Conservation (phyloP, 768 basidiomycete genomes). For the Glaciozyma antarctica region DNA sequence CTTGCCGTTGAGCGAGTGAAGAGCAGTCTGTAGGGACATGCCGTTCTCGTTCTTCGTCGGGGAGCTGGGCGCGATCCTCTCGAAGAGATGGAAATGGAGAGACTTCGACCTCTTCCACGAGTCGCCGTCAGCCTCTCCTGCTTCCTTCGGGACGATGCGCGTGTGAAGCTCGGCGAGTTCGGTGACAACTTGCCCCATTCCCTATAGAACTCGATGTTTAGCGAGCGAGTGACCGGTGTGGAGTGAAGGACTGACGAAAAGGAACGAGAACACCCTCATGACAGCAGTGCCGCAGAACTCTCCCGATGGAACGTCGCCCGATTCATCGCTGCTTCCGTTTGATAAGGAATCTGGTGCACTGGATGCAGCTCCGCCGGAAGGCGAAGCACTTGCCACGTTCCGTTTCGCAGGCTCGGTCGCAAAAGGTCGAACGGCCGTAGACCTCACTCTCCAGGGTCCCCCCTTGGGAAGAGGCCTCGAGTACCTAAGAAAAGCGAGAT, state of each 20-base stretch:
- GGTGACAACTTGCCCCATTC: slow-evolving; percentile 31
- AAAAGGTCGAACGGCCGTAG: not conserved
- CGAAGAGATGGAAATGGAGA: not conserved
- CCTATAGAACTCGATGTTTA: not conserved
- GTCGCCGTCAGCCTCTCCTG: slow-evolving; percentile 6
- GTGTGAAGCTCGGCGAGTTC: slow-evolving; percentile 34
- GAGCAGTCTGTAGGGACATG: no score
- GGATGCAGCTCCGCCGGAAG: not conserved
- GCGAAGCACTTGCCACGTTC: not conserved
- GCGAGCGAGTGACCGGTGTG: not conserved
- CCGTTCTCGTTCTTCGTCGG: no score
- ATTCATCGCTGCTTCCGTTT: not conserved
- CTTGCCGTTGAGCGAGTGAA: not conserved
- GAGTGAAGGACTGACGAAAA: not conserved
- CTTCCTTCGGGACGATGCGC: slow-evolving; percentile 19
- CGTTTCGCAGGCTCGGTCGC: not conserved
- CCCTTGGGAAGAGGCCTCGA: not conserved
- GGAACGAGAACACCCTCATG: slow-evolving; percentile 12
- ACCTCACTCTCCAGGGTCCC: not conserved
- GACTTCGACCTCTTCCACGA: not conserved
- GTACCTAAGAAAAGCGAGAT: not conserved
- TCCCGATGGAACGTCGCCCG: not conserved
- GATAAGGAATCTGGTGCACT: not conserved
- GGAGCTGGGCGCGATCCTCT: slow-evolving; percentile 2
- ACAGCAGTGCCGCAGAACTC: not conserved